Conservation (phyloP, 2,329 filamentous ascomycete genomes). For the Remersonia thermophila region DNA sequence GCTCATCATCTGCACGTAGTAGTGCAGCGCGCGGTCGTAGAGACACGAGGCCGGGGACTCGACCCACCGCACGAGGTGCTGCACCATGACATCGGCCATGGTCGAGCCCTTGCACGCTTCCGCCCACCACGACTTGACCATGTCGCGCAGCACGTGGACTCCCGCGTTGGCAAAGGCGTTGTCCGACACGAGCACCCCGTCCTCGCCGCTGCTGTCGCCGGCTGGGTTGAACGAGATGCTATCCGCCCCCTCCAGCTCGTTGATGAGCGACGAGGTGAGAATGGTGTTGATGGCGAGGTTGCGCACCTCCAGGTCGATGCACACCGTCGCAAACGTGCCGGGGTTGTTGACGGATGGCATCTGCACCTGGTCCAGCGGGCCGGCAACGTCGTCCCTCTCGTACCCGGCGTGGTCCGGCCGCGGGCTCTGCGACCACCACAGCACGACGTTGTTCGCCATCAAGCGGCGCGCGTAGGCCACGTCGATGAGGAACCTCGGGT, state of each 20-base stretch:
- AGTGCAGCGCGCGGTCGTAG: conserved; percentile 86
- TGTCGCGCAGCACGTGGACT: conserved; percentile 81
- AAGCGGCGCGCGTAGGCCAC: conserved; percentile 84
- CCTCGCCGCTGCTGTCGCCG: conserved; percentile 45
- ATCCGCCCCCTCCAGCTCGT: conserved; percentile 85
- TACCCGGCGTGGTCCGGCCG: conserved; percentile 92
- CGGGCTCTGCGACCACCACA: conserved; percentile 90
- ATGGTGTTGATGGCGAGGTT: conserved; percentile 98
- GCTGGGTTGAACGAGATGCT: conserved; percentile 76
- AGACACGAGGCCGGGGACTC: conserved; percentile 87
- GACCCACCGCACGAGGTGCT: conserved; percentile 94
- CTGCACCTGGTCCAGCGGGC: conserved; percentile 70
- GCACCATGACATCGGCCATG: conserved; percentile 96
- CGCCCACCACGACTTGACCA: conserved; percentile 98
- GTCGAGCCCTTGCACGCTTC: conserved; percentile 81
- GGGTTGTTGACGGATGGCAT: conserved; percentile 93
- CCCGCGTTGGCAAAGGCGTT: conserved; percentile 88
- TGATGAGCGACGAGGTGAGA: conserved; percentile 88
- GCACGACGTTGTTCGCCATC: conserved; percentile 80
- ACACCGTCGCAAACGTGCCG: conserved; percentile 89
- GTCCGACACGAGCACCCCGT: conserved; percentile 66
- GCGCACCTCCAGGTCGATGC: conserved; percentile 85
- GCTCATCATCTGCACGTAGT: conserved; percentile 98
- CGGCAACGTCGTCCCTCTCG: conserved; percentile 80
- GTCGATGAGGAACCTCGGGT: conserved; percentile 90